Conservation (phyloP, 305 asterid species). For the Fraxinus xanthoxyloides region DNA sequence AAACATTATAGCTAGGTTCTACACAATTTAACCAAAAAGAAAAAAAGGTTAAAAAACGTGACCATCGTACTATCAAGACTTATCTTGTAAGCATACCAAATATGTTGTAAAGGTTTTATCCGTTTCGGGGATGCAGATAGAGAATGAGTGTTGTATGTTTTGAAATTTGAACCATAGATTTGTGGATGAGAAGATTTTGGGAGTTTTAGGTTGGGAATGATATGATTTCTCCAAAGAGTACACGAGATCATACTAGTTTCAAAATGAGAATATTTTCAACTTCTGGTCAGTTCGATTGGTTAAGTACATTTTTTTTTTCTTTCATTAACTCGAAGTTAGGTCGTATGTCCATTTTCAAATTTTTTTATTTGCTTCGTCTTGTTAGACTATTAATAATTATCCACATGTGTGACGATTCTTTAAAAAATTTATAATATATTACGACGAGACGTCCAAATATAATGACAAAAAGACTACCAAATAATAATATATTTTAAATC, state of each 20-base stretch:
- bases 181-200: constrained; percentile 40
- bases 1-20: background rate
- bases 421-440: background rate
- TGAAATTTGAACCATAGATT: constrained; percentile 21
- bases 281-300: no score
- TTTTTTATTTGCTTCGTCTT: background rate
- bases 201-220: constrained; percentile 23
- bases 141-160: constrained; percentile 25
- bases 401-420: background rate
- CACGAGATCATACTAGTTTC: no score
- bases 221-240: constrained; percentile 12
- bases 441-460: background rate
- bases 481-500: background rate
- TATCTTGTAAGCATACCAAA: background rate
- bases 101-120: background rate
- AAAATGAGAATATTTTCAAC: no score
- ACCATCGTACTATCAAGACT: background rate
- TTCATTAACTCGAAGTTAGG: background rate
- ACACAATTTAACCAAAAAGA: background rate
- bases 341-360: background rate
- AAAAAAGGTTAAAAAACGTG: background rate
- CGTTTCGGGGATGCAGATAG: background rate
- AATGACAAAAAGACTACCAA: background rate
- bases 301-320: no score
- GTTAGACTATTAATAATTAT: background rate